A percentile compares a stretch with the other conserved stretches of the same genome.
These are phyloP conservation scores for Rhynchospora pubera DNA, from an alignment of 176 grass and related monocot species.

Conservation along the genomic window DNA sequence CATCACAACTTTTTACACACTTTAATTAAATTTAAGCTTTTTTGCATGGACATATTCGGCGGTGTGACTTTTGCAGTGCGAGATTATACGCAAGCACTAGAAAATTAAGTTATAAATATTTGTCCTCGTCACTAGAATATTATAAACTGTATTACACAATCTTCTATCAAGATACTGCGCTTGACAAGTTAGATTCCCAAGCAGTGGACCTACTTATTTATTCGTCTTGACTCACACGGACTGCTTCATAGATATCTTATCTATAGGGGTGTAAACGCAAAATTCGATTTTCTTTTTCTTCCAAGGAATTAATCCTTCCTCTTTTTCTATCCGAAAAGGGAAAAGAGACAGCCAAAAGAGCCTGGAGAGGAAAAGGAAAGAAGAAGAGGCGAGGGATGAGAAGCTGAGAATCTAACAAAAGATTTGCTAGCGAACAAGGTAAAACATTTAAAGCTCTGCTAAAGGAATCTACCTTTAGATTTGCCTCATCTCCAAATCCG, in stretches of 20 bases:
- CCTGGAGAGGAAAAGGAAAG: not conserved
- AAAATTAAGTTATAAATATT: not conserved
- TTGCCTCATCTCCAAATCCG: not conserved
- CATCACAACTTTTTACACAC: not conserved
- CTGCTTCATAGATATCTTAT: not conserved
- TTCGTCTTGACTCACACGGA: not conserved
- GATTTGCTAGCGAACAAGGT: not conserved
- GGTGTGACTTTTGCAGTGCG: not conserved
- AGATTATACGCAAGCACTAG: not conserved
- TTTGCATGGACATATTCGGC: not conserved
- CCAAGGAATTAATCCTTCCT: not conserved
- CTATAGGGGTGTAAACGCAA: slow-evolving; percentile 2
- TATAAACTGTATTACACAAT: not conserved
- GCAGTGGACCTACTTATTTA: not conserved
- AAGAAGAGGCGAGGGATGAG: slow-evolving; percentile 8
- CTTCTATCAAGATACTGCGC: not conserved
- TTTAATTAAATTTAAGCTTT: not conserved
- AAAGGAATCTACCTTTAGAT: not conserved
- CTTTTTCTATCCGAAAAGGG: slow-evolving; percentile 15
- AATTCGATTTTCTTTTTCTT: slow-evolving; percentile 20
- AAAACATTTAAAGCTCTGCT: not conserved
- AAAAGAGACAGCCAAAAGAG: slow-evolving; percentile 2
- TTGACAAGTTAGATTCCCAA: too few species aligned
- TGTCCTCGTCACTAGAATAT: not conserved
- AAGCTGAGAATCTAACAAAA: slow-evolving; percentile 23